Evolutionary conservation across 768 basidiomycete genomes (phyloP).

Genomic region (Lentinula lateritia): DNA sequence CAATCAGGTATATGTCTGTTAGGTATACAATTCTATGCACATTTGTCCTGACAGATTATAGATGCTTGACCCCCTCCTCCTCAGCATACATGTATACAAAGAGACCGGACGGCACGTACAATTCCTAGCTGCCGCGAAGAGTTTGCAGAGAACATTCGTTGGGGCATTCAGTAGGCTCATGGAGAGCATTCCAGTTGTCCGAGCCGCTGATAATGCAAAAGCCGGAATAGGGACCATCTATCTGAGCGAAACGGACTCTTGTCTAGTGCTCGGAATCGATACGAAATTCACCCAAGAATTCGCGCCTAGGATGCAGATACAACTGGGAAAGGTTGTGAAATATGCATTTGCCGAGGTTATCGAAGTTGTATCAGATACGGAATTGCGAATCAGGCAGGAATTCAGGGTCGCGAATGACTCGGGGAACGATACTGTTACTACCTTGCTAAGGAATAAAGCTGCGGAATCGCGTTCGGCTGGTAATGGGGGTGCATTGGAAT

Average conservation of each 20-base stretch:
- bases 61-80: conserved; percentile 88
- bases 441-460: conserved; percentile 60
- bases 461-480: conserved; percentile 45
- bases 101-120: conserved; percentile 79
- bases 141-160: conserved; percentile 73
- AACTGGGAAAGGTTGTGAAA: conserved; percentile 75
- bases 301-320: conserved; percentile 72
- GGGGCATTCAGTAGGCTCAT: conserved; percentile 80
- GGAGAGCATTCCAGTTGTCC: conserved; percentile 88
- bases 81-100: conserved; percentile 79
- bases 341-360: conserved; percentile 78
- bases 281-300: conserved; percentile 78
- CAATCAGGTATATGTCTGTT: conserved; percentile 58
- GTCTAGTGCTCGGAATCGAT: conserved; percentile 70
- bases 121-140: conserved; percentile 86
- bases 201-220: conserved; percentile 88
- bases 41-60: conserved; percentile 25
- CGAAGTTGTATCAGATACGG: conserved; percentile 84
- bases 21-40: conserved; percentile 7
- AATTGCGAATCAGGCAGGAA: conserved; percentile 78
- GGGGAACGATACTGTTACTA: conserved; percentile 68
- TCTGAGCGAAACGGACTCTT: conserved; percentile 71
- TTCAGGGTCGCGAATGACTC: conserved; percentile 47
- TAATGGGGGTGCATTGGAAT: conserved; percentile 60
- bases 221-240: conserved; percentile 68